Base-by-base conservation (phyloP, 169 alveolate genomes). In the Cystoisospora suis region DNA sequence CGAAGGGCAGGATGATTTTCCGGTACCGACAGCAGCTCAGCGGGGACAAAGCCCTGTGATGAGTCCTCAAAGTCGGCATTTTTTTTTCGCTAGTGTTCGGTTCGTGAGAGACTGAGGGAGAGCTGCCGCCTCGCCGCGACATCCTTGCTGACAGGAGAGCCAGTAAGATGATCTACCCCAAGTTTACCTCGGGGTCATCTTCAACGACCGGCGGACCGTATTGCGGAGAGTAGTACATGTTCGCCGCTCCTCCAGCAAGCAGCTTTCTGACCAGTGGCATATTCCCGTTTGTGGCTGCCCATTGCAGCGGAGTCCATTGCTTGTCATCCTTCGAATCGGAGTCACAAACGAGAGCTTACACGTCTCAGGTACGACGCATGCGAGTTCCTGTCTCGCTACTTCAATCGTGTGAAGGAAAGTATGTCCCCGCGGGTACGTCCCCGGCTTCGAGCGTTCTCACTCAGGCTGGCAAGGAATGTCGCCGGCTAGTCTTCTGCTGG, bases 201-300 rank as follows among this genome's bases (percentile, higher is more conserved):
- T 0, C 58, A 72, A 0, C 29, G 3, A 12, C 56, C 20, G 83
- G 38, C 17, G 29, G 34, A 12, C 88, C 49, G 45, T 49, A 36
- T 0, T 5, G 27, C 5, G 44, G 49, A 36, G 27, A 15, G 15
- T 23, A 27, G 45, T 86, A 70, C 75, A 27, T 34, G 34, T 32
- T 23, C 36, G 87, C 91, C n/a, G 85, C 85, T 15, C 88, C 88
- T 36, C 17, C 69, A 20, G 69, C 86, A 7, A 86, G 69, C 27
- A 86, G 91, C 75, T 36, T 61, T 27, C 75, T 32, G 49, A 49
- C 81, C 9, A 86, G 69, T 32, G 3, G 40, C 70, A 86, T 9
- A 38, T 86, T 86, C 20, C 91, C 91, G 75, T 86, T 49, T 27
- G 47, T 36, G n/a, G 69, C 9, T 5, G 91, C 91, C 91, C 91